Base-by-base conservation (phyloP, 2,329 filamentous ascomycete species). In the Microthyrium microscopicum region DNA sequence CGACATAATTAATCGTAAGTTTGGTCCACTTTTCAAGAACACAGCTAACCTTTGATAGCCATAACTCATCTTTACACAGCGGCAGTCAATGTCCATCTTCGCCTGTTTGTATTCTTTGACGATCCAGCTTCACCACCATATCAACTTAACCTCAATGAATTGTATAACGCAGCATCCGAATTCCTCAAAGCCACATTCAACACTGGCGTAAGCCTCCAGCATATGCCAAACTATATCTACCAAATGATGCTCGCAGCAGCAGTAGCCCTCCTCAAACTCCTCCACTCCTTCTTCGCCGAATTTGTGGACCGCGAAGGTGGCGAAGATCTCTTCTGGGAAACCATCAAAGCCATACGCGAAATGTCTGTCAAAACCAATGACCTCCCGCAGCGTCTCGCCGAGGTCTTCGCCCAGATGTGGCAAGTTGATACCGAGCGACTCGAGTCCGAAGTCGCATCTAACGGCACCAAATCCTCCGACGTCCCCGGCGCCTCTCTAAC, bases 321-420 rank as follows among this genome's bases (percentile, higher is more conserved):
- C 9, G 69, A 76, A 17, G 66, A 62, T 4, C 66, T 82, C 8
- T 84, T 87, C 47, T 68, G 80, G 42, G 64, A 68, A 28, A 77
- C 78, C 2, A 75, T 87, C 33, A 63, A 66, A 28, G 71, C 73
- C 4, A 73, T 87, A 31, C 67, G 80, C 21, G 66, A 69, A 33
- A 78, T 80, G 30, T 83, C 77, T 42, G 75, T 85, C 13, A 68
- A 75, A 27, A 69, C 75, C 39, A 87, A 87, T 46, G 81, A 89
- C 47, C 64, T 89, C 8, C 73, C 81, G 34, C 81, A 78, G 63
- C 70, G 81, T 20, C 62, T 87, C 39, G 78, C 79, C 3, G 81
- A 87, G 56, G 67, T 89, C n/a, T 77, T 87, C 63, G 79, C 81
- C 5, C 81, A 87, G 55, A 77, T 89, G 53, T 89, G 79, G 78